Evolutionary conservation across 2,329 filamentous ascomycete genomes (phyloP), one percentile per base, ranked within the genome.

Genomic region (Colletotrichum sp.): DNA sequence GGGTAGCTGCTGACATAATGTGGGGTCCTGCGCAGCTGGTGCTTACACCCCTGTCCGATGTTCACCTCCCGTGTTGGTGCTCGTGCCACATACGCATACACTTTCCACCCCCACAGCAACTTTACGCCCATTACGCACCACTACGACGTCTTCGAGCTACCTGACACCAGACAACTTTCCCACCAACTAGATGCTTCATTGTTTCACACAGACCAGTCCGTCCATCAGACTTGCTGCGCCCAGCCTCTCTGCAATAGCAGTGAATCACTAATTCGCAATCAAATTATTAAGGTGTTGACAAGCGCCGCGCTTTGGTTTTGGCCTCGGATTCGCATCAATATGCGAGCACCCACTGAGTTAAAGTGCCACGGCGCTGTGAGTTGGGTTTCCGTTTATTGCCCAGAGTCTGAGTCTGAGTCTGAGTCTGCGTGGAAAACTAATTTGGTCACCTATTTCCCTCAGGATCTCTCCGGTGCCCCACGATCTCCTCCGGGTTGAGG

Each of bases 401-500:
- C 34, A 8, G 15, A 30, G 36, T 49, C 24, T 67, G 24, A 67
- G 32, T n/a, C 24, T 59, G 32, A 30, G 55, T 28, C 55, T 59
- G 55, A 62, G 59, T 21, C 18, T 62, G 30, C n/a, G 44, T 52
- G 44, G n/a, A 64, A 63, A 55, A 55, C 73, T 30, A 57, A 36
- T 34, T n/a, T 57, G 63, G 26, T 72, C n/a, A n/a, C 72, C 52
- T 49, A 44, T 49, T 76, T 49, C 57, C 44, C 57, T 72, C 36
- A 57, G 26, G 68, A 76, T 69, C 74, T 74, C 65, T 73, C 36
- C 59, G 64, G 26, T 71, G 44, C 57, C 67, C 66, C 52, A 66
- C 34, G 64, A 77, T 75, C 73, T 65, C 59, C 59, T 76, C 69
- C 28, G n/a, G 63, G 63, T 64, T 59, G 69, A 65, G 70, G 59